Base-by-base conservation (phyloP, 306 rosid species). In the Urtica urens region DNA sequence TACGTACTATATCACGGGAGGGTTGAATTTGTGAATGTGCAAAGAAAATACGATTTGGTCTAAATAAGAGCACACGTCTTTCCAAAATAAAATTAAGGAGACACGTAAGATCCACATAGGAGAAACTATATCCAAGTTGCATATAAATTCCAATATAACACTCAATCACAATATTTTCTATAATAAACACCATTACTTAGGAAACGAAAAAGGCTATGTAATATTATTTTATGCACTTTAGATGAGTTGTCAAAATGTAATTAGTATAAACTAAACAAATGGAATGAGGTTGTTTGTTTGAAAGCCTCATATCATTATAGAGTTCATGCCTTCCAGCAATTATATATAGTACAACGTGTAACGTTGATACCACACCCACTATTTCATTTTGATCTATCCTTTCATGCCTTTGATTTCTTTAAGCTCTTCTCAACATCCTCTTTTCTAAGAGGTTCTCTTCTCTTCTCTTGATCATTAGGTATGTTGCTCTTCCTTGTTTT, bases 401-500 rank as follows among this genome's bases (percentile, higher is more conserved):
- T 28, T 28, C 10, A 49, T 29, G 38, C 38, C 48, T 43, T 40
- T 29, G 29, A 15, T 42, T 16, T 23, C 27, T 21, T 10, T 42
- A 33, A 35, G 22, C 54, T 20, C 23, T 19, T 52, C 57, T 19
- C 23, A 41, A 41, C 46, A 19, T 19, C 46, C 17, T 21, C 3
- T 26, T 63, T 49, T 38, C 55, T 42, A 27, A 44, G 10, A 38
- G 24, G 3, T 27, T 45, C 17, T 70, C n/a, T 50, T 13, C 49
- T 58, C 57, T 40, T 51, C 62, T 22, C 38, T 35, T 34, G 43
- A 48, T 43, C 27, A 48, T n/a, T 19, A n/a, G n/a, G n/a, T n/a
- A n/a, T n/a, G n/a, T n/a, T n/a, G n/a, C n/a, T 51, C 17, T 14
- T 40, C 55, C 51, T 44, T 29, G 15, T 38, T 50, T 24, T 23